These are phyloP conservation scores for Venturia oleaginea DNA, from an alignment of 2,329 filamentous ascomycete genomes.

Conservation along the genomic window DNA sequence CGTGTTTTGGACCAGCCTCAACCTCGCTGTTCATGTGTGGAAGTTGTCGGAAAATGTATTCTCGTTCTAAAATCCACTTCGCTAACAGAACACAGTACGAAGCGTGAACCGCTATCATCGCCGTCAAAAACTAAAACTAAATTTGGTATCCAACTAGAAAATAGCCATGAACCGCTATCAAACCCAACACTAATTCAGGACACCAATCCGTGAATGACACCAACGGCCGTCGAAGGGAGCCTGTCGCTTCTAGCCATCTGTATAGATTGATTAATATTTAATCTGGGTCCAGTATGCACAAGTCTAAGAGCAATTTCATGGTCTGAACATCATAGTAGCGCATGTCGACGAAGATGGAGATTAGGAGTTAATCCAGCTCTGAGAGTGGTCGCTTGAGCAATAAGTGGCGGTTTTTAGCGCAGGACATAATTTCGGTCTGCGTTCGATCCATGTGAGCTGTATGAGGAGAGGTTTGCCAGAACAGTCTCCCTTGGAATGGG, in stretches of 20 bases:
- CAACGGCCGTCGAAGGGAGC: too few species aligned
- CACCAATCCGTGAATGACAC: too few species aligned
- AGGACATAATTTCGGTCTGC: background rate
- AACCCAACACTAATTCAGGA: too few species aligned
- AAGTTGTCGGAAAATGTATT: background rate
- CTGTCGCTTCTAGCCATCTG: too few species aligned
- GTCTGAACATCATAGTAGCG: background rate
- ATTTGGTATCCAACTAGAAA: background rate
- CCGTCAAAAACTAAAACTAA: background rate
- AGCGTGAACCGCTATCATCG: background rate
- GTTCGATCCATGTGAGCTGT: background rate
- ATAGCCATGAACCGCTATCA: too few species aligned
- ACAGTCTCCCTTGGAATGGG: too few species aligned
- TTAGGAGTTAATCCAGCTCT: background rate
- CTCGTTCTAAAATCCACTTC: background rate
- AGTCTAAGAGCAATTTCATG: background rate
- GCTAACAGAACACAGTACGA: background rate
- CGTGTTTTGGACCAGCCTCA: too few species aligned
- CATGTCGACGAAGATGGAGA: background rate
- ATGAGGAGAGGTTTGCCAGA: too few species aligned
- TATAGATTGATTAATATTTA: too few species aligned
- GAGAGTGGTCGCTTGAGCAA: background rate
- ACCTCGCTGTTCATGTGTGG: background rate
- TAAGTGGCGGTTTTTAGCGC: constrained; percentile 1
- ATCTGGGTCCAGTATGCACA: too few species aligned